Base-by-base conservation (phyloP, 2,329 filamentous ascomycete species). In the Ampelomyces quisqualis region DNA sequence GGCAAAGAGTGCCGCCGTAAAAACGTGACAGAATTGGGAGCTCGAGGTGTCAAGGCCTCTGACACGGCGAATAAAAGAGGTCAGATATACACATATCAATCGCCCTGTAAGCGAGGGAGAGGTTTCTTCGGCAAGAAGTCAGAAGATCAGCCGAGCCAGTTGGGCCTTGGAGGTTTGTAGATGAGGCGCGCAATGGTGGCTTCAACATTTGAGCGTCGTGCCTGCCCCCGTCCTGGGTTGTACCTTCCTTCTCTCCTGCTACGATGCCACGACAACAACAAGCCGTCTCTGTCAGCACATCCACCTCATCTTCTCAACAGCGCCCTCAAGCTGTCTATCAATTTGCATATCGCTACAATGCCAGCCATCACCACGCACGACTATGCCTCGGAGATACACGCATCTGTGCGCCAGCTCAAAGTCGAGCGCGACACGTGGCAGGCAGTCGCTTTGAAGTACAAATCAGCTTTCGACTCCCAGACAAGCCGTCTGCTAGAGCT, bases 161-260 rank as follows among this genome's bases (percentile, higher is more conserved):
- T 30, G 87, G 88, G 0, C 69, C 93, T 13, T 93, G 87, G 88
- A 75, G 88, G 14, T 88, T 93, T 62, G 82, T 85, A 43, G 87
- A 93, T 46, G 71, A 73, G 34, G 74, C 78, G 35, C 73, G 76
- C 47, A 75, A 82, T 53, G 74, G 75, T 29, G 76, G 76, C 10
- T 82, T 81, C 62, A 79, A 74, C 31, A 70, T 73, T 9, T 67
- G 49, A 65, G 13, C 7, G n/a, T 2, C 5, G 29, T 31, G 29
- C 29, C 29, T 31, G 29, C 29, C 29, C 18, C 4, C 6, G 6
- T 5, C 5, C n/a, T n/a, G n/a, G n/a, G n/a, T n/a, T n/a, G n/a
- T n/a, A n/a, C n/a, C 3, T 8, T 7, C 21, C 18, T 21, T 19
- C 18, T 27, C 38, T 7, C 35, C 32, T 33, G 28, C 32, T 19